phyloP scores from a whole-genome alignment of 805 yeast species.

The Candida arabinofermentans region DNA sequence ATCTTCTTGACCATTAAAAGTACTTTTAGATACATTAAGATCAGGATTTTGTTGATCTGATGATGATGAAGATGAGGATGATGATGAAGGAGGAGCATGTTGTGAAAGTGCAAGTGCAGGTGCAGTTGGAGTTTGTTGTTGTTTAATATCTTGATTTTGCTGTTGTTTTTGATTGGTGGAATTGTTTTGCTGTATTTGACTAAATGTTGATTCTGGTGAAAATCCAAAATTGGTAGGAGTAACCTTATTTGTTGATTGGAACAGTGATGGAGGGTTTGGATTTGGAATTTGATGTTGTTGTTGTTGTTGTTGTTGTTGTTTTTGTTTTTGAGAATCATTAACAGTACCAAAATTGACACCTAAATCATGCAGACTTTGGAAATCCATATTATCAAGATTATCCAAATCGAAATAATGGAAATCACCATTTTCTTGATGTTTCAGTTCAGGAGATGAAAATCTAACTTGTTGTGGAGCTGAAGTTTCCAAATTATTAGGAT shows the following conservation, averaged over 20 bases:
- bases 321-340: background rate
- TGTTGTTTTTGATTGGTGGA: background rate
- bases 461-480: slow-evolving; percentile 69
- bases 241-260: slow-evolving; percentile 7
- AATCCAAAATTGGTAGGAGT: slow-evolving; percentile 7
- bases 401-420: slow-evolving; percentile 33
- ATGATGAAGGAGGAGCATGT: slow-evolving; percentile 2
- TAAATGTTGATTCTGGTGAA: slow-evolving; percentile 10
- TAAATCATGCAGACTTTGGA: slow-evolving; percentile 20
- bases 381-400: slow-evolving; percentile 20
- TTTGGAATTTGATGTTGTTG: background rate
- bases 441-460: slow-evolving; percentile 73
- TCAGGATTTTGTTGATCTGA: slow-evolving; percentile 4
- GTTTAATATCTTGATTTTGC: background rate
- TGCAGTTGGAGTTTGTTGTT: slow-evolving; percentile 1
- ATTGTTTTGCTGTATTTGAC: slow-evolving; percentile 2
- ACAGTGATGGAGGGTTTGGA: slow-evolving; percentile 7
- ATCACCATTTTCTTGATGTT: slow-evolving; percentile 27
- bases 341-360: slow-evolving; percentile 15
- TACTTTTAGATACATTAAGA: slow-evolving; percentile 4
- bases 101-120: slow-evolving; percentile 7
- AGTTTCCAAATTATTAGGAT: slow-evolving; percentile 12
- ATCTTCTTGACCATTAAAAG: slow-evolving; percentile 33
- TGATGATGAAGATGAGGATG: slow-evolving; percentile 6
- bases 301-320: background rate